Evolutionary conservation across 495 filamentous ascomycete genomes (phyloP).

Genomic region (Geoglossum glabrum): DNA sequence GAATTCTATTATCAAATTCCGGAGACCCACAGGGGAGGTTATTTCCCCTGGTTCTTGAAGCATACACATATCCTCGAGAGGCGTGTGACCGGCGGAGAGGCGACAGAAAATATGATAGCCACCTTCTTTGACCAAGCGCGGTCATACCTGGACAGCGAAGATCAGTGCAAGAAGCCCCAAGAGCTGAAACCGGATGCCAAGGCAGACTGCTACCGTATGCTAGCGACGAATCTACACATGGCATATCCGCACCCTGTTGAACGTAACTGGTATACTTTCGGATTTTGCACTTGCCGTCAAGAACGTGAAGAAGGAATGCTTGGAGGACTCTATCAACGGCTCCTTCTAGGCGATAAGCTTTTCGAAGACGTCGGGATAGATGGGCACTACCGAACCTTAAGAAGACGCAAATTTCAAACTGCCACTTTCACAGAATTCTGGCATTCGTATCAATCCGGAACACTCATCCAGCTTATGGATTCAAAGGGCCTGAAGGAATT

Average conservation of each 20-base stretch:
- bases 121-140: conserved; percentile 15
- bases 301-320: conserved; percentile 13
- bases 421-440: conserved; percentile 17
- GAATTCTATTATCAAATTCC: conserved; percentile 9
- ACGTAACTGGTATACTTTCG: conserved; percentile 14
- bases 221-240: conserved; percentile 2
- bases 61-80: conserved; percentile 13
- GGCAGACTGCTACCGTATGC: no score
- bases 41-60: conserved; percentile 18
- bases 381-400: no score
- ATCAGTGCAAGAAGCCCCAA: conserved; percentile 11
- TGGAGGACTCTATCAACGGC: conserved; percentile 13
- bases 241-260: conserved; percentile 10
- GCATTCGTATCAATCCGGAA: conserved; percentile 17
- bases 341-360: conserved; percentile 13
- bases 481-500: conserved; percentile 14
- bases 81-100: conserved; percentile 13
- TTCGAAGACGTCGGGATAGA: no score
- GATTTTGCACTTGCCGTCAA: conserved; percentile 15
- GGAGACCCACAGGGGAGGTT: conserved; percentile 10
- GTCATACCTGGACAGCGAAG: conserved; percentile 15
- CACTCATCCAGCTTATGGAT: conserved; percentile 18
- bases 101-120: conserved; percentile 12
- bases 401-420: conserved; percentile 9
- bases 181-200: no score